Base-by-base conservation (phyloP, 1,139 yeast species). In the Sugiyamaella xylanicola region DNA sequence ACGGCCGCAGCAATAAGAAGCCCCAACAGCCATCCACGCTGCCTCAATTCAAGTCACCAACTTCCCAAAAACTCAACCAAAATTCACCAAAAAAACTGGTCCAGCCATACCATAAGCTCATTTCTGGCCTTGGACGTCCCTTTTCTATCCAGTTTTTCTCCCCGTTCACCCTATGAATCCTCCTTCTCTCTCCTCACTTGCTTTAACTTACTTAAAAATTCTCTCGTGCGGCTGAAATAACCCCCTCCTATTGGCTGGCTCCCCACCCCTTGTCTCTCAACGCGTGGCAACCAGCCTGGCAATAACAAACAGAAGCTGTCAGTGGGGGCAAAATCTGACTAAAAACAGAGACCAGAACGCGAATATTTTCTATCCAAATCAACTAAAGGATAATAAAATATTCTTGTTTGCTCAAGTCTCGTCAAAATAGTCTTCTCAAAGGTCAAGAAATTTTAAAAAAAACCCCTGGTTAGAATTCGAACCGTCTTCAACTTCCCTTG, bases 181-280 rank as follows among this genome's bases (percentile, higher is more conserved):
- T n/a, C n/a, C 11, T 25, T 25, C 13, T 4, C 49, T 19, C 25
- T 2, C 48, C 11, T 3, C 29, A 27, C 37, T 32, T 45, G 35
- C 45, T 13, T 7, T 15, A 43, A 32, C 37, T 32, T 32, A 32
- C 37, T 32, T 25, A 27, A 35, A 36, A 46, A 27, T 36, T 22
- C 39, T 36, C 42, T 9, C 40, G 50, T 22, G 36, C 37, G 50
- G 50, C 50, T 46, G 13, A n/a, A 36, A 46, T 36, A 36, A 36
- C 35, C 42, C 20, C 13, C 43, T 37, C 17, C 27, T 46, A 46
- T 46, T 46, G 42, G 29, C 50, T 46, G 50, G 50, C 35, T 27
- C 39, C 50, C 50, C 50, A 20, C 48, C 49, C 50, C 50, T 46
- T 46, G 50, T 46, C 39, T 20, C 40, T 45, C 27, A 45, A 45